Evolutionary conservation across 352 stramenopile species (phyloP).

Genomic region (Phytophthora ohioensis): DNA sequence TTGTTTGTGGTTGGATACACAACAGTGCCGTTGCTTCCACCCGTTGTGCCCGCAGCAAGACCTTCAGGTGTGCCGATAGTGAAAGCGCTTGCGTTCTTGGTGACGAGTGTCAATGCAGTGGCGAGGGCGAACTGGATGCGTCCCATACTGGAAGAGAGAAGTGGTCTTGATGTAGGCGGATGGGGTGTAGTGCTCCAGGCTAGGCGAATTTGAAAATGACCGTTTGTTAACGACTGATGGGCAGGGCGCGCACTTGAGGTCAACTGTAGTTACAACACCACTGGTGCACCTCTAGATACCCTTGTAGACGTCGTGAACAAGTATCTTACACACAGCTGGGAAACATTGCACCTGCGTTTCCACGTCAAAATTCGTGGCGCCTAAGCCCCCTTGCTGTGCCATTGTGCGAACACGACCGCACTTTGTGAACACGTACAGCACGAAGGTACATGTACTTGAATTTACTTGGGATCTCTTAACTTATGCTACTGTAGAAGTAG

Average conservation of each 20-base stretch:
- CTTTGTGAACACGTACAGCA: too few relatives aligned
- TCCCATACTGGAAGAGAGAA: slow-evolving; percentile 4
- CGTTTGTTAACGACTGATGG: background rate
- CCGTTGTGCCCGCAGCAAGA: slow-evolving; percentile 39
- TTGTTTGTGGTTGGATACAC: slow-evolving; percentile 42
- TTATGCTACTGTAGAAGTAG: too few relatives aligned
- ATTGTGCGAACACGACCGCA: too few relatives aligned
- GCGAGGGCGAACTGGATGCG: slow-evolving; percentile 15
- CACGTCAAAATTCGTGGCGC: too few relatives aligned
- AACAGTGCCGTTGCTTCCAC: slow-evolving; percentile 34
- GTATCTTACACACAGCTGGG: too few relatives aligned
- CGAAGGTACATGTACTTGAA: too few relatives aligned
- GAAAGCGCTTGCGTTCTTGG: slow-evolving; percentile 21
- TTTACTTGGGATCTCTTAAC: too few relatives aligned
- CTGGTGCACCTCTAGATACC: background rate
- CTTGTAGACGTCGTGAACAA: background rate
- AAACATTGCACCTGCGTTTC: too few relatives aligned
- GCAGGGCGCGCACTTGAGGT: background rate
- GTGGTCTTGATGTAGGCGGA: background rate
- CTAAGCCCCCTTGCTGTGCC: too few relatives aligned
- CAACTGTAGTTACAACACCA: background rate
- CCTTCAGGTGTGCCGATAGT: slow-evolving; percentile 32
- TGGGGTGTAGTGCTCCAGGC: slow-evolving; percentile 9
- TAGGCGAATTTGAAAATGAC: slow-evolving; percentile 26
- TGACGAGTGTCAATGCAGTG: slow-evolving; percentile 4